phyloP scores from a whole-genome alignment of 2,329 filamentous ascomycete genomes.

The Malbranchea zuffiana region DNA sequence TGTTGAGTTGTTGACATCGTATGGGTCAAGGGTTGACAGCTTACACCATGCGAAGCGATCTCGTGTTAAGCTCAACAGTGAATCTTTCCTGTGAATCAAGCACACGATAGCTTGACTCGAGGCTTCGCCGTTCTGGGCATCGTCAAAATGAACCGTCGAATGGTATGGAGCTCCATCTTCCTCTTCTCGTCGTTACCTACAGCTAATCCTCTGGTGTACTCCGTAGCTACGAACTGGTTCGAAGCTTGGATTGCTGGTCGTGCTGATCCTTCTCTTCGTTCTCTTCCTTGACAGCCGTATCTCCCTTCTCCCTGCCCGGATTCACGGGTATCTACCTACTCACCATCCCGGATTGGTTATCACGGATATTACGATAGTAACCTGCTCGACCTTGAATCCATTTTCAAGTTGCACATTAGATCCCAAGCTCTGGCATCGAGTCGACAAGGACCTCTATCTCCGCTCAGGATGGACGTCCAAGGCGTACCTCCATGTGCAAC shows the following conservation, averaged over 20 bases:
- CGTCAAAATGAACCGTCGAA: conserved; percentile 34
- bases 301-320: conserved; percentile 69
- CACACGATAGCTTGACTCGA: conserved; percentile 7
- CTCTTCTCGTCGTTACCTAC: conserved; percentile 1
- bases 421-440: conserved; percentile 60
- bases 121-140: background rate
- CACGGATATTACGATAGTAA: conserved; percentile 70
- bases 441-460: conserved; percentile 84
- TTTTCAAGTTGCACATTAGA: conserved; percentile 70
- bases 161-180: conserved; percentile 23
- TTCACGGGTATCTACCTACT: conserved; percentile 76
- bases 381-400: conserved; percentile 62
- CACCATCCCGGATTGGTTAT: conserved; percentile 77
- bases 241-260: conserved; percentile 58
- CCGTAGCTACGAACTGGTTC: conserved; percentile 53
- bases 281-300: conserved; percentile 83
- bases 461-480: conserved; percentile 60
- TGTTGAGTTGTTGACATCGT: too few relatives aligned
- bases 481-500: conserved; percentile 70
- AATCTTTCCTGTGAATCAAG: conserved; percentile 4
- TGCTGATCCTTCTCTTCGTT: conserved; percentile 58
- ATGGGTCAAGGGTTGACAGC: background rate
- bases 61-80: too few relatives aligned
- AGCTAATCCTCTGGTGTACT: conserved; percentile 10
- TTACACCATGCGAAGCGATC: conserved; percentile 11